Percentiles rank a stretch among this genome's conserved stretches.
Evolutionary conservation across 345 rosid genomes (phyloP).

Genomic region (Brassica juncea): DNA sequence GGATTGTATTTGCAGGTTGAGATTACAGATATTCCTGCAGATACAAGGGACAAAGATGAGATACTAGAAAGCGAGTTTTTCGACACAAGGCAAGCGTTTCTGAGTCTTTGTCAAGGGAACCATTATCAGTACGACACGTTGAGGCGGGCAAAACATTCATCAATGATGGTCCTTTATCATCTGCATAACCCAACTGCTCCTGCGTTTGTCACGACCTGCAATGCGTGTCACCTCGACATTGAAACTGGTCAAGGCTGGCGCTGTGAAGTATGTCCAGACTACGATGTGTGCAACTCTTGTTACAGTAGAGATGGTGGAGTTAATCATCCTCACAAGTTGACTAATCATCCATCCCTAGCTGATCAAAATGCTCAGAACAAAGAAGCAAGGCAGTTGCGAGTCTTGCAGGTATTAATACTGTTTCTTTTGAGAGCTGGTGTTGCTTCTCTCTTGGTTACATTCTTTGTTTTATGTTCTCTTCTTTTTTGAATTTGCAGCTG

Average conservation of each 20-base stretch:
- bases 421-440: not conserved
- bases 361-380: conserved; percentile 98
- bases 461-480: not conserved
- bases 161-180: conserved; percentile 99
- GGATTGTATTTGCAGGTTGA: conserved; percentile 57
- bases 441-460: conserved; percentile 11
- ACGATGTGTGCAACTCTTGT: conserved; percentile 89
- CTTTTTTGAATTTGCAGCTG: conserved; percentile 61
- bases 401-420: conserved; percentile 55
- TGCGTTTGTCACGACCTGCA: conserved; percentile 94
- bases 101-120: conserved; percentile 99
- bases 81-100: conserved; percentile 96
- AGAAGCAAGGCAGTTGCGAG: conserved; percentile 93
- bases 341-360: conserved; percentile 89
- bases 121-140: conserved; percentile 98
- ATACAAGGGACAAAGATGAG: conserved; percentile 95
- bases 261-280: conserved; percentile 97
- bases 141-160: conserved; percentile 98
- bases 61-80: conserved; percentile 99
- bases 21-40: conserved; percentile 69
- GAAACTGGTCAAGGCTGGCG: conserved; percentile 99
- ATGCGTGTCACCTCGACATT: conserved; percentile 85
- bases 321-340: conserved; percentile 98
- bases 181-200: conserved; percentile 99
- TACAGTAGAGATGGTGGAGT: conserved; percentile 84